Conservation (phyloP, 2,329 filamentous ascomycete species). For the Mollisiaceae sp. region DNA sequence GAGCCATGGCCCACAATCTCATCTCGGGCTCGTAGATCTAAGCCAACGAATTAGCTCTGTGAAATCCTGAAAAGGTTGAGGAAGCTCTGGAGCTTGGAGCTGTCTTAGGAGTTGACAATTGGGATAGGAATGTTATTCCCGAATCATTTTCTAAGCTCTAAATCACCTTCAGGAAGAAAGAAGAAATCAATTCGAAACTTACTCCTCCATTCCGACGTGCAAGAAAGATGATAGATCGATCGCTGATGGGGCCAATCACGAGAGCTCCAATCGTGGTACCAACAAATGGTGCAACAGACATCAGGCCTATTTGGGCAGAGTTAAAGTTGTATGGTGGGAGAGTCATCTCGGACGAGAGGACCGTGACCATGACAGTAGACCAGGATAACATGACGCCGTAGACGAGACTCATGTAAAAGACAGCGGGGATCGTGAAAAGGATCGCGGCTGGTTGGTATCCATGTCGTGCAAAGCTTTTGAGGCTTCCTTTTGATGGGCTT, state of each 20-base stretch:
- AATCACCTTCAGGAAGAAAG: too few species aligned
- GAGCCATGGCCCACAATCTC: conserved; percentile 45
- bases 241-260: conserved; percentile 44
- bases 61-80: too few species aligned
- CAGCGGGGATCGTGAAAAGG: conserved; percentile 47
- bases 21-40: conserved; percentile 49
- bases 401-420: conserved; percentile 45
- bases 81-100: too few species aligned
- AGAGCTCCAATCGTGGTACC: conserved; percentile 45
- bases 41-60: neutral
- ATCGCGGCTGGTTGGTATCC: conserved; percentile 46
- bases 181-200: neutral
- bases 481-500: conserved; percentile 31
- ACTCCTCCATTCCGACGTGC: conserved; percentile 43
- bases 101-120: neutral
- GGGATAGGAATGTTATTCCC: too few species aligned
- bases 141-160: too few species aligned
- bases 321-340: conserved; percentile 48
- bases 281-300: conserved; percentile 48
- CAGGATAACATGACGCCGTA: conserved; percentile 47
- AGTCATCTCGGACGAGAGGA: conserved; percentile 45
- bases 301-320: conserved; percentile 46
- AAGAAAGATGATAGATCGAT: conserved; percentile 45
- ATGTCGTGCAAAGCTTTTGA: conserved; percentile 43
- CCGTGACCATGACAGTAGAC: conserved; percentile 46